Evolutionary conservation across 768 basidiomycete species (phyloP).

Genomic region (Suillus discolor): DNA sequence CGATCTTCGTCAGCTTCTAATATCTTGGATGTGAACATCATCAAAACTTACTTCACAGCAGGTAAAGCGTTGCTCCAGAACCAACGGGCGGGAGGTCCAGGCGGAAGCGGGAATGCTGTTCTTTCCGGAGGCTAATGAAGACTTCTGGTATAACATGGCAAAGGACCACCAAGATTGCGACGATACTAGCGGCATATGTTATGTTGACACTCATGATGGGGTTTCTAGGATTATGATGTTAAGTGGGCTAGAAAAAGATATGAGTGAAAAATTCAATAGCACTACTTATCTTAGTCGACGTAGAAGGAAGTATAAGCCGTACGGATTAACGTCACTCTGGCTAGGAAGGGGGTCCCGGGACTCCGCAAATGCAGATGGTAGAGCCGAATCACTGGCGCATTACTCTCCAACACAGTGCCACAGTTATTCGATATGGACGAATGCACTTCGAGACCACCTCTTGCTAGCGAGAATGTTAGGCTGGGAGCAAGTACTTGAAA

Average conservation of each 20-base stretch:
- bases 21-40: background rate
- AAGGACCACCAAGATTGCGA: slow-evolving; percentile 36
- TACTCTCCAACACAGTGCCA: too few relatives aligned
- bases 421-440: too few relatives aligned
- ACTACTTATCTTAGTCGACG: background rate
- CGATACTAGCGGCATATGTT: slow-evolving; percentile 41
- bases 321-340: slow-evolving; percentile 6
- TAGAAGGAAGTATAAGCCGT: background rate
- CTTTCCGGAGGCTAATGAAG: background rate
- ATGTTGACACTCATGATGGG: slow-evolving; percentile 33
- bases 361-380: background rate
- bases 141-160: background rate
- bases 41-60: background rate
- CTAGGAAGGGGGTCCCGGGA: background rate
- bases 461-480: too few relatives aligned
- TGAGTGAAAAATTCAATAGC: slow-evolving; percentile 32
- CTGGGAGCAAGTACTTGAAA: too few relatives aligned
- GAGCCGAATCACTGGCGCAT: background rate
- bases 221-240: slow-evolving; percentile 22
- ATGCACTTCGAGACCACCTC: too few relatives aligned
- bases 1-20: background rate
- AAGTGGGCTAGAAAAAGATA: slow-evolving; percentile 36
- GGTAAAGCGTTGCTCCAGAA: background rate
- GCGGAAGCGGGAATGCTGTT: background rate
- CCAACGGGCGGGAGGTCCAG: background rate